phyloP scores from a whole-genome alignment of 2,329 filamentous ascomycete genomes.

The Coniochaeta prunicola region DNA sequence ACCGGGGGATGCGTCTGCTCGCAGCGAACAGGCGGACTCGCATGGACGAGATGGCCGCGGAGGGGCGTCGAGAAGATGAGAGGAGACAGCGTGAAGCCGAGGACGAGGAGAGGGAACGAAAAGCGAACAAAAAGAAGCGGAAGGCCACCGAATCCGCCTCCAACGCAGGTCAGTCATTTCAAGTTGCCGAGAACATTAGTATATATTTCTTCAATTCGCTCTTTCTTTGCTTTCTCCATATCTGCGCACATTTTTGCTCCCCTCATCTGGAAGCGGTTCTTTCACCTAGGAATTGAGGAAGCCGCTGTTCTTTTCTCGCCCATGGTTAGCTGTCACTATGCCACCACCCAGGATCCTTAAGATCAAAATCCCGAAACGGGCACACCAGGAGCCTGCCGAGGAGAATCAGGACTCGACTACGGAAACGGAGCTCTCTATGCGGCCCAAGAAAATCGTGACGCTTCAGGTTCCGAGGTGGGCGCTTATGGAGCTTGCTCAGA shows the following conservation, averaged over 20 bases:
- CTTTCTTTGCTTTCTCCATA: neutral
- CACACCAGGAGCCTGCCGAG: neutral
- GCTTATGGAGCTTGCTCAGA: neutral
- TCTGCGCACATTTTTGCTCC: neutral
- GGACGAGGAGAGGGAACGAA: slow-evolving; percentile 39
- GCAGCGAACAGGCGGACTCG: slow-evolving; percentile 55
- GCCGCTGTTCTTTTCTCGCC: neutral
- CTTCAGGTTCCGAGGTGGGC: neutral
- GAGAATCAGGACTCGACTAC: neutral
- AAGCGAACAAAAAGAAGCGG: slow-evolving; percentile 69
- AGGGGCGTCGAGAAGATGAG: slow-evolving; percentile 42
- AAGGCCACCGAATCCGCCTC: slow-evolving; percentile 61
- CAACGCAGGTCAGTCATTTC: slow-evolving; percentile 21
- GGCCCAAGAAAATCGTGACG: neutral
- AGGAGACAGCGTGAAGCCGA: slow-evolving; percentile 39
- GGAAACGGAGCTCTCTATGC: neutral
- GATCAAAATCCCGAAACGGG: neutral
- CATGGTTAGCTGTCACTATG: neutral
- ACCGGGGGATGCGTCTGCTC: slow-evolving; percentile 66
- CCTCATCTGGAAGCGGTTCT: neutral
- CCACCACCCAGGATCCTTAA: neutral
- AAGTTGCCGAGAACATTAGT: neutral
- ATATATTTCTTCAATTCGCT: neutral
- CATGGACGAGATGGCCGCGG: slow-evolving; percentile 40
- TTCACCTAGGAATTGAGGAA: neutral